A percentile compares a stretch with the other conserved stretches of the same genome.
Conservation (phyloP, 2,329 filamentous ascomycete genomes). For the Fusarium guadeloupense region DNA sequence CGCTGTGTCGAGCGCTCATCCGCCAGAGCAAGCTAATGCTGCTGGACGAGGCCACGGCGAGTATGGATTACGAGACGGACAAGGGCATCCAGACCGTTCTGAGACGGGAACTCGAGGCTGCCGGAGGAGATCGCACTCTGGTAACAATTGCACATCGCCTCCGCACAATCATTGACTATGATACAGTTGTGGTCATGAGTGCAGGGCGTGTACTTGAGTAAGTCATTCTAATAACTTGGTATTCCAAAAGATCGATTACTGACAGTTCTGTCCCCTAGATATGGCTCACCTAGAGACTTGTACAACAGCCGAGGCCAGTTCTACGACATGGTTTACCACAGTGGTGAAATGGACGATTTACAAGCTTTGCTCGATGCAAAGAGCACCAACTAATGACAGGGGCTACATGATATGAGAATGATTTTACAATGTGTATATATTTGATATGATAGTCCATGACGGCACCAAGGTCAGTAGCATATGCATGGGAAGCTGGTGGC, state of each 20-base stretch:
- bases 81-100: constrained; percentile 64
- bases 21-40: constrained; percentile 65
- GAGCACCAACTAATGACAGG: neutral
- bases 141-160: constrained; percentile 68
- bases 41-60: constrained; percentile 67
- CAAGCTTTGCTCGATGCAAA: constrained; percentile 46
- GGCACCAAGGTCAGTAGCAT: neutral
- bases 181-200: constrained; percentile 66
- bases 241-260: neutral
- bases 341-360: constrained; percentile 61
- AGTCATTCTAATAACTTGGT: constrained; percentile 27
- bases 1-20: constrained; percentile 65
- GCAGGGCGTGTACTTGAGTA: constrained; percentile 63
- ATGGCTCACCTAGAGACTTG: constrained; percentile 58
- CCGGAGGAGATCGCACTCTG: constrained; percentile 59
- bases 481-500: neutral
- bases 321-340: constrained; percentile 65
- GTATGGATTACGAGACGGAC: constrained; percentile 68
- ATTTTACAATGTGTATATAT: neutral
- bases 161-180: constrained; percentile 68
- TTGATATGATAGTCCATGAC: neutral
- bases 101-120: constrained; percentile 57
- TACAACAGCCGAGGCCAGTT: constrained; percentile 58
- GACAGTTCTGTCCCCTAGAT: constrained; percentile 41
- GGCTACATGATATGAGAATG: neutral